Conservation (phyloP, 768 basidiomycete genomes). For the Auriscalpium microsporum region DNA sequence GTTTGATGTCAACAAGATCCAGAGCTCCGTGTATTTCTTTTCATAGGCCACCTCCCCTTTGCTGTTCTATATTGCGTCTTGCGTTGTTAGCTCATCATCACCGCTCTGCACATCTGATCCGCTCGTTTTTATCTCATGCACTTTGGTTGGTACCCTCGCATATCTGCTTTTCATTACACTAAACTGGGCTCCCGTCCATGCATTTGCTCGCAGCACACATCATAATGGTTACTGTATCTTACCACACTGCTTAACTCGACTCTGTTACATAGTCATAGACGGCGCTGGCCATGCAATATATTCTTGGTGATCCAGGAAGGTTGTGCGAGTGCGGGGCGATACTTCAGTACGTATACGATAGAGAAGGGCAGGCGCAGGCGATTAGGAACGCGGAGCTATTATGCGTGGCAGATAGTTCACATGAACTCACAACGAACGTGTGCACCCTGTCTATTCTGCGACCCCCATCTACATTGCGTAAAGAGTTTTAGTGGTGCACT, state of each 20-base stretch:
- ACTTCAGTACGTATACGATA: too few species aligned
- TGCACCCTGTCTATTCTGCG: too few species aligned
- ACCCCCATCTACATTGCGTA: too few species aligned
- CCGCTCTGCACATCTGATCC: neutral
- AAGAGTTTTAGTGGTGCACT: conserved; percentile 24
- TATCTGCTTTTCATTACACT: neutral
- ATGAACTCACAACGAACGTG: too few species aligned
- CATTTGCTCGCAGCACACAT: neutral
- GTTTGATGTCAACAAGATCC: conserved; percentile 79
- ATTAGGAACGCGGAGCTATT: too few species aligned
- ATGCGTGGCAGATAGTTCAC: too few species aligned
- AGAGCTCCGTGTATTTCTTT: conserved; percentile 87
- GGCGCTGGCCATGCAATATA: too few species aligned
- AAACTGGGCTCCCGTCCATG: neutral
- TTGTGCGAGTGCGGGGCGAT: too few species aligned
- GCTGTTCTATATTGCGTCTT: neutral
- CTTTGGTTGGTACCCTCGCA: neutral
- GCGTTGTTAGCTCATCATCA: too few species aligned
- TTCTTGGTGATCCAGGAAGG: too few species aligned
- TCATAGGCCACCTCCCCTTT: conserved; percentile 40
- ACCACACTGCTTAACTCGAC: conserved; percentile 5
- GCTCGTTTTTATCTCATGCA: neutral
- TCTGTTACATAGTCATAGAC: too few species aligned
- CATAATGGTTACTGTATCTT: neutral
- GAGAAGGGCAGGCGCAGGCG: too few species aligned